Evolutionary conservation across 106 monocot genomes (phyloP).

Genomic region (Hemerocallis citrina): DNA sequence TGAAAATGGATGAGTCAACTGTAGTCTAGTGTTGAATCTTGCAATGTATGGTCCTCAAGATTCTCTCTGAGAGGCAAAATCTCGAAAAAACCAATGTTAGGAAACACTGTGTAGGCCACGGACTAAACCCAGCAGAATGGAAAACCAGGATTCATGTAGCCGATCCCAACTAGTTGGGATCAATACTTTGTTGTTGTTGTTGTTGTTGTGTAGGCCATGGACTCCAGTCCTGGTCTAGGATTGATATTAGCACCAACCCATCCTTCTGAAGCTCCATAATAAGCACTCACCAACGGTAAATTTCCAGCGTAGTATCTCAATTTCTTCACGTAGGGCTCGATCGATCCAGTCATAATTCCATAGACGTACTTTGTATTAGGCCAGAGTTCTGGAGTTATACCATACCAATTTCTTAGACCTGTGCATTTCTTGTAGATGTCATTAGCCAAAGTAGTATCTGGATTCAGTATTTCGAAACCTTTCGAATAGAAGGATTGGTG

Average conservation of each 20-base stretch:
- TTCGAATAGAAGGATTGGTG: slow-evolving; percentile 45
- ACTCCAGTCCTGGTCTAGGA: slow-evolving; percentile 49
- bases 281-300: slow-evolving; percentile 58
- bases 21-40: no score
- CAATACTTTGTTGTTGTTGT: no score
- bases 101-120: slow-evolving; percentile 59
- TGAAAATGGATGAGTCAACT: no score
- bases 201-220: slow-evolving; percentile 36
- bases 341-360: slow-evolving; percentile 92
- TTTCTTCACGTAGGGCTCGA: slow-evolving; percentile 76
- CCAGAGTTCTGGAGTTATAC: slow-evolving; percentile 69
- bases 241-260: slow-evolving; percentile 72
- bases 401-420: slow-evolving; percentile 68
- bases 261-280: slow-evolving; percentile 86
- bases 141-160: no score
- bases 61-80: slow-evolving; percentile 50
- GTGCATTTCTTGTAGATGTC: slow-evolving; percentile 40
- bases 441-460: slow-evolving; percentile 62
- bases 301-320: slow-evolving; percentile 74
- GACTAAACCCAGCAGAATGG: no score
- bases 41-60: background rate
- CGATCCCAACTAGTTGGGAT: no score
- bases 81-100: slow-evolving; percentile 78
- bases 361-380: slow-evolving; percentile 83
- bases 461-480: slow-evolving; percentile 44